phyloP scores from a whole-genome alignment of 2,329 filamentous ascomycete species.

The Emydomyces testavorans region DNA sequence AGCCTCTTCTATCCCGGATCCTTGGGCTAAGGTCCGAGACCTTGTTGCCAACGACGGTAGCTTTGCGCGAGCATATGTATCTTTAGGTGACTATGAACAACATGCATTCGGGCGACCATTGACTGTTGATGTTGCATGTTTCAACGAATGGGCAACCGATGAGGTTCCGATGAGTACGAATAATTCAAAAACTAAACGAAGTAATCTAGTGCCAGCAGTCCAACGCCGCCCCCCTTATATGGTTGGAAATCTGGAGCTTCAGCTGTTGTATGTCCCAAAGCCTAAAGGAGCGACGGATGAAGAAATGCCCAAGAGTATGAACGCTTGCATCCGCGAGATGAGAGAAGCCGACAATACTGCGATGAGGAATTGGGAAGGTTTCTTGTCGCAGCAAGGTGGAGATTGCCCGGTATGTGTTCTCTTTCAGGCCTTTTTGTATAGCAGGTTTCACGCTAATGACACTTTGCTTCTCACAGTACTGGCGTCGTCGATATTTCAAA shows the following conservation, averaged over 20 bases:
- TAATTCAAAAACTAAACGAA: conserved; percentile 90
- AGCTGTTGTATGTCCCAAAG: conserved; percentile 87
- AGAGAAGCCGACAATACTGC: conserved; percentile 75
- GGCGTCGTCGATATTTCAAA: conserved; percentile 96
- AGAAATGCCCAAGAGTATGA: conserved; percentile 99
- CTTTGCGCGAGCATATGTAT: conserved; percentile 87
- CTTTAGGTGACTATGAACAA: conserved; percentile 81
- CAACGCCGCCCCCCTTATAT: conserved; percentile 84
- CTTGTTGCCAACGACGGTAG: conserved; percentile 83
- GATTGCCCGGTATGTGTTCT: conserved; percentile 75
- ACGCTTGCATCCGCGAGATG: conserved; percentile 85
- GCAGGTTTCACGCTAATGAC: conserved; percentile 90
- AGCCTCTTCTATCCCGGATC: conserved; percentile 43
- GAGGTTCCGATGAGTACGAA: conserved; percentile 50
- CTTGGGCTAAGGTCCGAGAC: conserved; percentile 78
- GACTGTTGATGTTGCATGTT: conserved; percentile 80
- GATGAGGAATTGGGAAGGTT: conserved; percentile 70
- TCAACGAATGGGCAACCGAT: conserved; percentile 97
- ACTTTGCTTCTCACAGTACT: conserved; percentile 54
- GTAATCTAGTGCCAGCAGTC: conserved; percentile 43
- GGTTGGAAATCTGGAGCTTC: conserved; percentile 85
- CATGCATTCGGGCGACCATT: conserved; percentile 80
- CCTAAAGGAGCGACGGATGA: conserved; percentile 79
- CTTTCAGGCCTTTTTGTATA: conserved; percentile 22
- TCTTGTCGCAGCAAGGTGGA: conserved; percentile 89